Evolutionary conservation across 2,329 filamentous ascomycete species (phyloP).

Genomic region (Xylariomycetidae sp.): DNA sequence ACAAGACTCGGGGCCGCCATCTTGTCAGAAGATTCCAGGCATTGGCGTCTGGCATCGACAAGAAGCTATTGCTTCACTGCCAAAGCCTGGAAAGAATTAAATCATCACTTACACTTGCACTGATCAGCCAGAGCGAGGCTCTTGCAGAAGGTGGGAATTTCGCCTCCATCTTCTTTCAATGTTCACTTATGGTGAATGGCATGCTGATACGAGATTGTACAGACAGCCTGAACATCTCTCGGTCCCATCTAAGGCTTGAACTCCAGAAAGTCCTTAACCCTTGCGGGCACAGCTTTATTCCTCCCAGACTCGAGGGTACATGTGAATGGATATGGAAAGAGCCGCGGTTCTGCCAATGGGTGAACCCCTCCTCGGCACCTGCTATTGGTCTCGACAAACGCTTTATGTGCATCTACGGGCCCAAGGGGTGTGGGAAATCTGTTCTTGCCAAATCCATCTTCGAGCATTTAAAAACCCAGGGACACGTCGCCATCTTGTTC

Average conservation of each 20-base stretch:
- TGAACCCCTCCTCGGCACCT: not conserved
- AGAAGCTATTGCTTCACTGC: not conserved
- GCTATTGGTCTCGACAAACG: not conserved
- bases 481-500: conserved; percentile 2
- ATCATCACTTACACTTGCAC: not conserved
- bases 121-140: not conserved
- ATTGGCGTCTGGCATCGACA: conserved; percentile 1
- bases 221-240: conserved; percentile 3
- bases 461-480: conserved; percentile 1
- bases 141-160: not conserved
- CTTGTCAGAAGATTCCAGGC: not conserved
- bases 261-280: conserved; percentile 3
- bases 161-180: no score
- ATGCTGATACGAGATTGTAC: not conserved
- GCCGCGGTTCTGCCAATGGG: conserved; percentile 5
- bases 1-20: not conserved
- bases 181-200: not conserved
- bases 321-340: conserved; percentile 8
- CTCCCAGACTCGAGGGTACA: conserved; percentile 3
- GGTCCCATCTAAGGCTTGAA: conserved; percentile 2
- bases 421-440: conserved; percentile 9
- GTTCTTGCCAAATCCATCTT: conserved; percentile 6
- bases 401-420: conserved; percentile 7
- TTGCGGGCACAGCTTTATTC: conserved; percentile 6
- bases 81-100: conserved; percentile 1